Evolutionary conservation across 2,329 filamentous ascomycete genomes (phyloP).

Genomic region (Shiraia sp.): DNA sequence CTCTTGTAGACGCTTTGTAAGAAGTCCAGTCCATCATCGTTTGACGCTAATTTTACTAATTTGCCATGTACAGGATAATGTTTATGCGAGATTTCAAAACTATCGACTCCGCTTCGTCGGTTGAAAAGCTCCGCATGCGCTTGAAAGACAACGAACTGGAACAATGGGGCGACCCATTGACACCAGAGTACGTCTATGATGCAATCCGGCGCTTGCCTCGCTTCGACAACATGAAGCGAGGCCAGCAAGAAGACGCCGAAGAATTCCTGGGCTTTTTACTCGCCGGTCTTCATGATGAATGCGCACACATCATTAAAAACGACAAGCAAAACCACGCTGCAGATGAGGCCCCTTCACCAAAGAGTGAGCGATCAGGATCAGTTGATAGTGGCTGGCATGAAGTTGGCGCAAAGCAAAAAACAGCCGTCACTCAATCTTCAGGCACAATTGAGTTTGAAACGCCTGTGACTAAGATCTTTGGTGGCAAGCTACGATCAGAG

Average conservation of each 20-base stretch:
- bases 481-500: slow-evolving; percentile 87
- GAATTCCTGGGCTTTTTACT: slow-evolving; percentile 94
- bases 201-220: slow-evolving; percentile 83
- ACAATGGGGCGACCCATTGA: slow-evolving; percentile 87
- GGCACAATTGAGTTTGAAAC: slow-evolving; percentile 73
- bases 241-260: slow-evolving; percentile 96
- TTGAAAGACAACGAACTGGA: slow-evolving; percentile 85
- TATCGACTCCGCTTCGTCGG: slow-evolving; percentile 75
- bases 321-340: slow-evolving; percentile 39
- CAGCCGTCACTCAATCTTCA: slow-evolving; percentile 83
- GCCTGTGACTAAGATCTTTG: slow-evolving; percentile 92
- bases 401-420: slow-evolving; percentile 88
- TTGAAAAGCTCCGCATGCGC: slow-evolving; percentile 72
- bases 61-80: slow-evolving; percentile 74
- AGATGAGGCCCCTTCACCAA: slow-evolving; percentile 46
- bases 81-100: slow-evolving; percentile 92
- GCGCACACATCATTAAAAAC: slow-evolving; percentile 72
- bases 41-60: background rate
- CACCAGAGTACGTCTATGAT: slow-evolving; percentile 93
- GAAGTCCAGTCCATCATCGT: slow-evolving; percentile 44
- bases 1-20: slow-evolving; percentile 90
- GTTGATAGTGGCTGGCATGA: slow-evolving; percentile 82
- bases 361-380: slow-evolving; percentile 50
- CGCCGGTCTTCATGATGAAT: slow-evolving; percentile 92
- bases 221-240: slow-evolving; percentile 92